Evolutionary conservation across 2,329 filamentous ascomycete genomes (phyloP), one percentile per base, ranked within the genome.

Genomic region (Venturia oleaginea): DNA sequence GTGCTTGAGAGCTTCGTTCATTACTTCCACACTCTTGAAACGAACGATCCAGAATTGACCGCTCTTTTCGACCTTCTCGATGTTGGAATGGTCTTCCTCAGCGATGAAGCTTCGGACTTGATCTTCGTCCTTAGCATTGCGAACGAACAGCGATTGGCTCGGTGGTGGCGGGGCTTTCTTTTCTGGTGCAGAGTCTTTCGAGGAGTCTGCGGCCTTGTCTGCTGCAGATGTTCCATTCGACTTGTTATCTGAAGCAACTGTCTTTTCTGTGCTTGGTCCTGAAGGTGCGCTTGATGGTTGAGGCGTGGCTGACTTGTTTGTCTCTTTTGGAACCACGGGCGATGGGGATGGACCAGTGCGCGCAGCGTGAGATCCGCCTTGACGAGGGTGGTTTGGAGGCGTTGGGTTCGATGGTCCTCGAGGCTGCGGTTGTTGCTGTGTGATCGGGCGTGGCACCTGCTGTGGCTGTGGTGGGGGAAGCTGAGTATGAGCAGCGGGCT

Each of bases 1-100:
- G 68, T 86, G 86, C 51, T 86, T 84, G 71, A 96, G 83, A 40
- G 92, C 91, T 40, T 83, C 85, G 70, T 92, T 90, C 72, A 93
- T 90, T 61, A 96, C 90, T 69, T 95, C 89, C 3, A 81, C 73
- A 2, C 83, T 90, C 73, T 88, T 86, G 78, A 97, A 97, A 68
- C 92, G 88, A 32, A 91, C 91, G 61, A 96, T 90, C 78, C 88
- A 92, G 79, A 91, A 91, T 67, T 86, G 86, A 71, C 86, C 86
- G 79, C 86, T 90, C 77, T 91, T 92, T 71, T 81, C 80, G 64
- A 84, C 76, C 71, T 80, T 80, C 64, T 85, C 76, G 68, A 97
- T 91, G 79, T 95, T 97, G 38, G 84, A 74, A 72, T 86, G 87
- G 72, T 97, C 91, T 70, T 96, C 90, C 15, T 94, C 87, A 1